Evolutionary conservation across 2,329 filamentous ascomycete species (phyloP).

Genomic region (Diplodia corticola): DNA sequence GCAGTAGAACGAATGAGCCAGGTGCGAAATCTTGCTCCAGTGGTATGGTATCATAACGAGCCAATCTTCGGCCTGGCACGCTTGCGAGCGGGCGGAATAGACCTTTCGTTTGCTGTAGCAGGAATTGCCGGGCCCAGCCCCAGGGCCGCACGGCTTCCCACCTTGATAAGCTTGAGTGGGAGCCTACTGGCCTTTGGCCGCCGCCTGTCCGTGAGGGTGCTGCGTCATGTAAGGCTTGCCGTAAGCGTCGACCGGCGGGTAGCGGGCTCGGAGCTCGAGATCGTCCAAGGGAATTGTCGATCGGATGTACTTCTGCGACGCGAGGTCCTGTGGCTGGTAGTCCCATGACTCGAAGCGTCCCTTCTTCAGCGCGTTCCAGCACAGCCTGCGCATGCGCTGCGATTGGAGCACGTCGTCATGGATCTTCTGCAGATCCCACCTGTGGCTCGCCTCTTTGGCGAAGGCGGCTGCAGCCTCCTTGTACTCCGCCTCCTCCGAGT

Average conservation of each 20-base stretch:
- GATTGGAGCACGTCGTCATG: slow-evolving; percentile 71
- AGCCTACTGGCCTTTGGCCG: slow-evolving; percentile 36
- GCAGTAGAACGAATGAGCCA: slow-evolving; percentile 16
- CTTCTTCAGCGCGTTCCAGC: slow-evolving; percentile 76
- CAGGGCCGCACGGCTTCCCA: background rate
- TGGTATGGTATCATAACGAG: background rate
- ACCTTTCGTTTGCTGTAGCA: background rate
- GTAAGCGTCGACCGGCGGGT: slow-evolving; percentile 56
- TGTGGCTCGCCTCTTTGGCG: slow-evolving; percentile 67
- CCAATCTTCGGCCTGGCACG: slow-evolving; percentile 6
- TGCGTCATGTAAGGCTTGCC: slow-evolving; percentile 40
- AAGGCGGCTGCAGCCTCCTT: slow-evolving; percentile 59
- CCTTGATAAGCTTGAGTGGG: background rate
- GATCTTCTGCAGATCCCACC: slow-evolving; percentile 81
- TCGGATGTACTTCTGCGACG: slow-evolving; percentile 76
- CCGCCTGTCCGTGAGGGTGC: slow-evolving; percentile 38
- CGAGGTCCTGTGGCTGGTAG: slow-evolving; percentile 72
- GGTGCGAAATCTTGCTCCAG: slow-evolving; percentile 9
- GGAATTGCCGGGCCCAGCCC: background rate
- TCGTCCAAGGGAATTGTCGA: slow-evolving; percentile 79
- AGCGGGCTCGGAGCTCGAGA: slow-evolving; percentile 74
- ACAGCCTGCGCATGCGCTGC: slow-evolving; percentile 75
- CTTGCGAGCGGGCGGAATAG: slow-evolving; percentile 6
- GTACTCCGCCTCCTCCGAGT: slow-evolving; percentile 40
- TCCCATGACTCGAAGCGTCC: slow-evolving; percentile 84